Base-by-base conservation (phyloP, 1,139 yeast genomes). In the Kurtzmaniella quercitrusa region DNA sequence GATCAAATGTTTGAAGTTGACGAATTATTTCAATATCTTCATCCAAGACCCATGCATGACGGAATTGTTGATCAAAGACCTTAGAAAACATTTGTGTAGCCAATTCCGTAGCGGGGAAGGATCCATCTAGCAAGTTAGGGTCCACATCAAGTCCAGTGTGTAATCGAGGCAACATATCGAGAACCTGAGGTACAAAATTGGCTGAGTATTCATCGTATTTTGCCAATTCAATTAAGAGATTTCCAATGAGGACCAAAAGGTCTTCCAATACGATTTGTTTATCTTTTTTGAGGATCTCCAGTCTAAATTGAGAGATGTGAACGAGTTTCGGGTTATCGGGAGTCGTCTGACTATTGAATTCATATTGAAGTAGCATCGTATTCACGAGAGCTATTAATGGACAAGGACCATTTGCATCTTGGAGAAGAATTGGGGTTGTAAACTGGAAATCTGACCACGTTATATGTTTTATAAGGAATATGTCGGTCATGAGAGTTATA, bases 331-430 rank as follows among this genome's bases (percentile, higher is more conserved):
- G 43, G 19, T 41, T 40, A 7, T 41, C 40, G 41, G 46, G 46
- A 43, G 47, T 12, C 52, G 48, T 38, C 52, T 47, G 33, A 42
- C 33, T 20, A 12, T 49, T 44, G 11, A 68, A 46, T 42, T 74
- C 78, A 33, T 73, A 67, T 2, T 77, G 63, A 21, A 82, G 55
- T n/a, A 82, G 50, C 22, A 88, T 57, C 0, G 89, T 78, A 57
- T 91, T 91, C 41, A 82, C 74, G 36, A 91, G 65, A 0, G 96
- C 91, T n/a, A 89, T 76, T 36, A 91, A 63, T 2, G 96, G 95
- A 56, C 96, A 89, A 0, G 96, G 96, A 0, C 96, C 97, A 54
- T 89, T 88, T 38, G 63, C 71, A 49, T 87, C 87, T 61, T 91
- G 97, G 16, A 88, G 63, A n/a, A 91, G 63, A 32, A 89, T 79